These are phyloP conservation scores for Zizania latifolia DNA, from an alignment of 176 grass and related monocot genomes.

Conservation along the genomic window DNA sequence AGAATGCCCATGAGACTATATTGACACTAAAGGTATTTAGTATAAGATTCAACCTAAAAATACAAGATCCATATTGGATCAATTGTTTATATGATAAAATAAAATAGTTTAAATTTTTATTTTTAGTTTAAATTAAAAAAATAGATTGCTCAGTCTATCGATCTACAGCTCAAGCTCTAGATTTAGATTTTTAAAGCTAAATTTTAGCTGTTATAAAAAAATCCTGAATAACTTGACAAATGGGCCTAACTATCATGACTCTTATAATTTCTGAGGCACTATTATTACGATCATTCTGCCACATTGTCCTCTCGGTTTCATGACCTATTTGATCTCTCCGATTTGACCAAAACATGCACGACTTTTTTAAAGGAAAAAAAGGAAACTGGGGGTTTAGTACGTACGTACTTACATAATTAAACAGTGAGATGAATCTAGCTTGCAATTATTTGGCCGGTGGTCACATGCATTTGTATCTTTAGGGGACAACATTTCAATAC, in stretches of 20 bases:
- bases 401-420: not conserved
- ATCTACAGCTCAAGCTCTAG: no score
- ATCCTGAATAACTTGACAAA: no score
- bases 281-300: not conserved
- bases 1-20: no score
- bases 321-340: not conserved
- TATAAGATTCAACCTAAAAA: no score
- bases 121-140: no score
- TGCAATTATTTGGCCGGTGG: not conserved
- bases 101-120: no score
- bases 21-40: no score
- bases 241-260: not conserved
- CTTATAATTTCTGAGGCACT: not conserved
- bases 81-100: no score
- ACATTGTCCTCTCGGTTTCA: not conserved
- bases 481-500: not conserved
- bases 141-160: no score
- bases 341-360: not conserved
- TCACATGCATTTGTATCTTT: slow-evolving; percentile 47
- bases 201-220: no score
- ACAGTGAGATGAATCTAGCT: not conserved
- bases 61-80: no score
- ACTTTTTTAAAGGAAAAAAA: not conserved
- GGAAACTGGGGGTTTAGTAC: not conserved
- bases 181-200: no score